A percentile compares a stretch with the other conserved stretches of the same genome.
These are phyloP conservation scores for Pythium brachiatum DNA, from an alignment of 352 stramenopile genomes.

Conservation along the genomic window DNA sequence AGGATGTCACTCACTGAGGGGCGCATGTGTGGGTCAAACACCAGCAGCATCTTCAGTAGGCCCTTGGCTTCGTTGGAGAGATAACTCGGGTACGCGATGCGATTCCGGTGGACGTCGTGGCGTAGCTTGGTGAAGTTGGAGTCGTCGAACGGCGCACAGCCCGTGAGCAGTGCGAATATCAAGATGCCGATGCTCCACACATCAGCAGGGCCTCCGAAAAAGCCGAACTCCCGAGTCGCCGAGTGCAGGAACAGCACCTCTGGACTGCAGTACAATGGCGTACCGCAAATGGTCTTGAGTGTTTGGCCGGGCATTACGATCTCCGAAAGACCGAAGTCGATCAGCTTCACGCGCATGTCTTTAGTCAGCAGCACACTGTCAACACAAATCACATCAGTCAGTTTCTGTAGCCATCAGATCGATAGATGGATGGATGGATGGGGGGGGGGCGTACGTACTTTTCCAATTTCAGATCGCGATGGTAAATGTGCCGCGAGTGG, in stretches of 20 bases:
- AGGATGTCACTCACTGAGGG: constrained; percentile 62
- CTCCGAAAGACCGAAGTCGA: constrained; percentile 95
- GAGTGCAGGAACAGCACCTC: constrained; percentile 72
- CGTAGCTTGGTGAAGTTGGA: constrained; percentile 63
- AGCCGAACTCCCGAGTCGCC: constrained; percentile 37
- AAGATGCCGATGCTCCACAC: constrained; percentile 79
- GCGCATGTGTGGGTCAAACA: constrained; percentile 55
- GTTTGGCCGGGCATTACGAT: constrained; percentile 67
- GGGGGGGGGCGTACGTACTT: constrained; percentile 55
- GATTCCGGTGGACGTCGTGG: constrained; percentile 63
- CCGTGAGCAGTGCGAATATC: constrained; percentile 80
- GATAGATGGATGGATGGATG: not conserved
- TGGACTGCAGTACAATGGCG: constrained; percentile 78
- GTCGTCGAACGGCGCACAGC: constrained; percentile 80
- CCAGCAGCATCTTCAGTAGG: constrained; percentile 63
- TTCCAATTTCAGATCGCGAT: constrained; percentile 95
- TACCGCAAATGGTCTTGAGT: constrained; percentile 75
- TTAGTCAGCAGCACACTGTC: constrained; percentile 88
- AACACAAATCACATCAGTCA: not conserved
- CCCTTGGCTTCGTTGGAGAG: constrained; percentile 63
- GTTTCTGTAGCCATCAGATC: not conserved
- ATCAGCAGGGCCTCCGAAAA: constrained; percentile 60
- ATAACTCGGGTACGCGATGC: constrained; percentile 61
- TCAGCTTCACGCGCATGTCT: constrained; percentile 92
- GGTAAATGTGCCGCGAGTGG: constrained; percentile 88